Evolutionary conservation across 225 moss, liverwort and hornwort species (phyloP), one percentile per base, ranked within the genome.

Genomic region (Bryum argenteum): DNA sequence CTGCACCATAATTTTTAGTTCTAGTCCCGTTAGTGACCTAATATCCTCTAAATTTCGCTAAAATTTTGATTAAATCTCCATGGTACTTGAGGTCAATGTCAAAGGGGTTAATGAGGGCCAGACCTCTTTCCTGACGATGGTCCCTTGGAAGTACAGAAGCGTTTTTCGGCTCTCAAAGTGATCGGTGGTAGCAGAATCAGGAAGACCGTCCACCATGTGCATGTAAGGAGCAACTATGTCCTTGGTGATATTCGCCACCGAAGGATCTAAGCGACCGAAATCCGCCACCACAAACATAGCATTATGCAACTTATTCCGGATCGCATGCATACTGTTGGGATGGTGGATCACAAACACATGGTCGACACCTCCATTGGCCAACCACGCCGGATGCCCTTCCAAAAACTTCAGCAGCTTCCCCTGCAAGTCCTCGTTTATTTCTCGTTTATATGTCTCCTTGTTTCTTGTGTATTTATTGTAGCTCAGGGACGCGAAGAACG

Each of bases 401-500:
- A 83, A 70, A 39, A 63, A 80, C 18, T 45, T 65, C 52, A 87
- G 67, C 16, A 91, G 82, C 53, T 81, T 77, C n/a, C 81, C 69
- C 43, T 91, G 86, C 54, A 89, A 63, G 12, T 84, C 80, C 22
- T 42, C 50, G 66, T 86, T 82, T 74, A 55, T 75, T 43, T 89
- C 78, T 8, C n/a, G n/a, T n/a, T n/a, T 9, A 20, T 64, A 1
- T 1, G n/a, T n/a, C 45, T 55, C 65, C 9, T 33, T 45, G 50
- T 40, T 80, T 17, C 69, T 59, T 39, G 85, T 84, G 72, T 71
- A 86, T 51, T 77, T 86, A 58, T 89, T 89, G 72, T 89, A 91
- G 71, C 86, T 84, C 26, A 89, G 51, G 1, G 91, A 91, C 18
- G 91, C 84, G 66, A 89, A 91, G 67, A 80, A 89, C 15, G 91